Evolutionary conservation across 768 basidiomycete genomes (phyloP), one percentile per base, ranked within the genome.

Genomic region (Kwoniella dendrophila): DNA sequence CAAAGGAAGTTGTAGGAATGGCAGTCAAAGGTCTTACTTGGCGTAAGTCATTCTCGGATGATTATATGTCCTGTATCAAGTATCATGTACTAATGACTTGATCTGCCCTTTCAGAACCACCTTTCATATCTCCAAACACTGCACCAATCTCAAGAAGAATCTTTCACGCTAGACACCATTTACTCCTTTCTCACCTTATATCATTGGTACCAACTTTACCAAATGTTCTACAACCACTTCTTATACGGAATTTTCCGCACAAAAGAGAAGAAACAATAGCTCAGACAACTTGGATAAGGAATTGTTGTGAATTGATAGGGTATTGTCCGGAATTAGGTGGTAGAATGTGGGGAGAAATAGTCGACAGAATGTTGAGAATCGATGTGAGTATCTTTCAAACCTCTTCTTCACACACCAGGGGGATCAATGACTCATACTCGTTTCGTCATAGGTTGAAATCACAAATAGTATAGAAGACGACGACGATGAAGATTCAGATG

Each of bases 361-460:
- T 99, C 24, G 93, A 96, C 78, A 87, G 92, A n/a, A 89, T 92
- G 29, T 87, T 98, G 32, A 88, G 94, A 79, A 93, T 99, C 60
- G 96, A 99, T 78, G 95, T 94, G 72, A 59, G 90, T 83, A 11
- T 26, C 16, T 18, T 11, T 22, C 14, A 10, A 20, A 6, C 6
- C 6, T 22, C 5, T 20, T 33, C 55, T 36, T 26, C 57, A 4
- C 41, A 8, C 27, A 12, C 3, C 0, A 12, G 11, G 29, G 22
- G 16, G 41, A 1, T 29, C 33, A 41, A 1, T 27, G 36, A 22
- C 61, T 33, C n/a, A 49, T 48, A 11, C 18, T 43, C 41, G 41
- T 8, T 34, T 56, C 7, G 32, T 20, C 47, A 44, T 41, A 94
- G 92, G 91, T 96, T 27, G 95, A 99, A 80, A 93, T 99, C 32